Evolutionary conservation across 148 eudicot genomes (phyloP).

Genomic region (Rhododendron simsii): DNA sequence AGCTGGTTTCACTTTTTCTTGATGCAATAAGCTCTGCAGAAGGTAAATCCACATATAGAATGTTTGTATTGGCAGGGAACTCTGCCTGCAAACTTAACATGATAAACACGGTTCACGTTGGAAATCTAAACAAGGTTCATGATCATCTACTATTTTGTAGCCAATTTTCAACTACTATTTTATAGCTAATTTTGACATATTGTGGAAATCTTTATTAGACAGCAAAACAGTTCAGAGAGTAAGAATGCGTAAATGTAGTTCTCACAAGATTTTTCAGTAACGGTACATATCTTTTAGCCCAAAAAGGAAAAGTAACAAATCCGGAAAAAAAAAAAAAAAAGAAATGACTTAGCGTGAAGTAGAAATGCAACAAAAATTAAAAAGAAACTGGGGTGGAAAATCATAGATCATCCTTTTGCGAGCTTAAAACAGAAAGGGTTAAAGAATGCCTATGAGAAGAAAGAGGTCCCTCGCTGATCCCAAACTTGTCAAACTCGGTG

Average conservation of each 20-base stretch:
- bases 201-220: not conserved
- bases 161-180: not conserved
- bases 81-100: constrained; percentile 66
- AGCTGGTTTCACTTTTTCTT: constrained; percentile 56
- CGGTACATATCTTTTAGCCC: not conserved
- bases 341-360: not conserved
- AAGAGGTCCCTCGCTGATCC: constrained; percentile 47
- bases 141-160: not conserved
- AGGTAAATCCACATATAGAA: constrained; percentile 82
- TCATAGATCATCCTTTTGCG: not conserved
- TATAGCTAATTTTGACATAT: not conserved
- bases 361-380: not conserved
- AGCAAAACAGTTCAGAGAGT: not conserved
- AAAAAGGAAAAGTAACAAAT: not conserved
- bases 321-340: not conserved
- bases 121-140: constrained; percentile 3
- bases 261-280: not conserved
- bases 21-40: constrained; percentile 83
- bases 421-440: not conserved
- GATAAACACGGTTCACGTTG: constrained; percentile 24
- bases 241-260: not conserved
- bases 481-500: constrained; percentile 93
- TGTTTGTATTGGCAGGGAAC: constrained; percentile 97
- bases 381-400: not conserved
- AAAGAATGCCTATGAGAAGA: constrained; percentile 48